Base-by-base conservation (phyloP, 1,284 basidiomycete genomes). In the Marasmius fiardii region DNA sequence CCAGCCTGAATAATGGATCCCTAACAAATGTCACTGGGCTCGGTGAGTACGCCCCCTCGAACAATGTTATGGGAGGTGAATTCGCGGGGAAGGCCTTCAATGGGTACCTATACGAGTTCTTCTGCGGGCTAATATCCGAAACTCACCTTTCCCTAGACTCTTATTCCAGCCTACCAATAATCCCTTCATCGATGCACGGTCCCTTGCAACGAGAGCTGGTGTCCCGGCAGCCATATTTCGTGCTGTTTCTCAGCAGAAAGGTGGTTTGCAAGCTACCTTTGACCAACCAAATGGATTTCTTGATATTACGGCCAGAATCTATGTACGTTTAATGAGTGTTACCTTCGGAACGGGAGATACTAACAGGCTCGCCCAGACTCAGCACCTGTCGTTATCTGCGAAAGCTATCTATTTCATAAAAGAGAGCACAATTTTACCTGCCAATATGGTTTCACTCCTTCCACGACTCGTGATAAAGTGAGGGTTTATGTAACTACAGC, bases 401-500 rank as follows among this genome's bases (percentile, higher is more conserved):
- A 78, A 79, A 62, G 72, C 75, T 0, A 74, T 80, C 18, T 88
- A 84, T 60, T 87, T 86, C 59, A 62, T 82, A 2, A 57, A 66
- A 1, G 49, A 63, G 10, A 75, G 77, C 54, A 53, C 57, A 2
- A 70, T 69, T 0, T 56, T 81, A 10, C 53, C 66, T 11, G 78
- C 76, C 7, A 54, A 64, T 44, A 60, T 80, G 43, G 75, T 71
- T 3, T 71, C 72, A 6, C 58, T 78, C 12, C 61, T 74, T 20
- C 74, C 78, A 18, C 73, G 83, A 26, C 67, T 88, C 47, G 74
- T 75, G 60, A 70, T 88, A 47, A 78, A 83, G 86, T 88, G 61
- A 31, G 28, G 53, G 81, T 67, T 24, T 16, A 26, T 52, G 52
- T 34, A 41, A 21, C 33, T 43, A 45, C 23, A 12, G 4, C 43